These are phyloP conservation scores for Acacia concinna DNA, from an alignment of 331 rosid species.

Conservation along the genomic window DNA sequence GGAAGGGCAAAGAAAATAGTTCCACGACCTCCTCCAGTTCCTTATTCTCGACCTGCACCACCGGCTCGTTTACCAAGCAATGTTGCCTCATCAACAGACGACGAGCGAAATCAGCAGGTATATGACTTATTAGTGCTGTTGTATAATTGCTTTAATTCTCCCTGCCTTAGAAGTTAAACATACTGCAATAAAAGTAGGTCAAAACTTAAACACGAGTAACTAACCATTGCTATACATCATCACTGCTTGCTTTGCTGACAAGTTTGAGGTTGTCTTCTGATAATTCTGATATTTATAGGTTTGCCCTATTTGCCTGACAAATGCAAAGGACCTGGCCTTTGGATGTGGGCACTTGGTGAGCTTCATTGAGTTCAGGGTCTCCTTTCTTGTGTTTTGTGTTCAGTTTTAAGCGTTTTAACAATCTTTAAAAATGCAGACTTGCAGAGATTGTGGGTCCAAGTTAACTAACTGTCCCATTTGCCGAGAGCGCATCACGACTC, in stretches of 20 bases:
- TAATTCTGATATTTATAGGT: conserved; percentile 37
- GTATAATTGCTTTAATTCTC: neutral
- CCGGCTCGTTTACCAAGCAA: conserved; percentile 33
- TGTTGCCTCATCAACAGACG: conserved; percentile 34
- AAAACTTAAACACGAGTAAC: neutral
- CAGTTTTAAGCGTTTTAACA: neutral
- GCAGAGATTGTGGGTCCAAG: conserved; percentile 76
- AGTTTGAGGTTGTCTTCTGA: conserved; percentile 6
- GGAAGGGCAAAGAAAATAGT: conserved; percentile 61
- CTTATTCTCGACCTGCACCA: conserved; percentile 39
- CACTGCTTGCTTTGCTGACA: neutral
- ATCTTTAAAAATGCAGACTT: conserved; percentile 50
- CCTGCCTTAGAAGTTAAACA: conserved; percentile 1
- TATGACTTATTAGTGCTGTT: neutral
- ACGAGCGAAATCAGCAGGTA: conserved; percentile 63
- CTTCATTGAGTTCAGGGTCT: neutral
- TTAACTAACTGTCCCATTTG: conserved; percentile 75
- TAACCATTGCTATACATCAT: conserved; percentile 6
- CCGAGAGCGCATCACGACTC: conserved; percentile 62
- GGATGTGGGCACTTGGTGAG: conserved; percentile 91
- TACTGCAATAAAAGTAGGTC: neutral
- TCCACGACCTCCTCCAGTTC: conserved; percentile 73
- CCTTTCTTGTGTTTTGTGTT: neutral
- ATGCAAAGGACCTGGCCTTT: conserved; percentile 72
- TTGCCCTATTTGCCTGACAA: conserved; percentile 82